Evolutionary conservation across 257 asterid species (phyloP).

Genomic region (Jaltomata sinuosa): DNA sequence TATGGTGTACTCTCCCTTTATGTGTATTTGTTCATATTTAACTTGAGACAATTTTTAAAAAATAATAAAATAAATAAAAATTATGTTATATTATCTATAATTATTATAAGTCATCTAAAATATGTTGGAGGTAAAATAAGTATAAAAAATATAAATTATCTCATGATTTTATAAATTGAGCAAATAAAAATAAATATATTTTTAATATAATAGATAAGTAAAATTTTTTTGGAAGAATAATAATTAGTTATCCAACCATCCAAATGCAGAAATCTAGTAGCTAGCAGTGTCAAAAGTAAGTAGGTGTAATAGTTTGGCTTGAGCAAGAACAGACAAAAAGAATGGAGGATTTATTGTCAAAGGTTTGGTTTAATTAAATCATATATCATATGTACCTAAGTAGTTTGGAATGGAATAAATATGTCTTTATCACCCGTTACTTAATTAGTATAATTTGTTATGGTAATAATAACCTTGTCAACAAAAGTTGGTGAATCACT

Average conservation of each 20-base stretch:
- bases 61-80: too few species aligned
- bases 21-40: too few species aligned
- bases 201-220: too few species aligned
- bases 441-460: background rate
- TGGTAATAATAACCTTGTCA: background rate
- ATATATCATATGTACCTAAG: background rate
- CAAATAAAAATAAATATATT: too few species aligned
- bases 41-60: too few species aligned
- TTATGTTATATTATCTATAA: too few species aligned
- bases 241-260: background rate
- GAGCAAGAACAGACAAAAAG: background rate
- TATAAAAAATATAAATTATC: too few species aligned
- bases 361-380: background rate
- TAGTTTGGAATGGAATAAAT: background rate
- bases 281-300: background rate
- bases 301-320: background rate
- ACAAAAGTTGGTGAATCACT: background rate
- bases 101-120: too few species aligned
- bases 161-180: too few species aligned
- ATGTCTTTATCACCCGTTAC: background rate
- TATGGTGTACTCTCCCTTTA: too few species aligned
- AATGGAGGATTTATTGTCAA: background rate
- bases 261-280: background rate
- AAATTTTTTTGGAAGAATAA: too few species aligned
- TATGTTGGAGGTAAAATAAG: too few species aligned